Percentiles rank a stretch among this genome's conserved stretches.
Conservation (phyloP, 179 eudicot genomes). For the Silene noctiflora region DNA sequence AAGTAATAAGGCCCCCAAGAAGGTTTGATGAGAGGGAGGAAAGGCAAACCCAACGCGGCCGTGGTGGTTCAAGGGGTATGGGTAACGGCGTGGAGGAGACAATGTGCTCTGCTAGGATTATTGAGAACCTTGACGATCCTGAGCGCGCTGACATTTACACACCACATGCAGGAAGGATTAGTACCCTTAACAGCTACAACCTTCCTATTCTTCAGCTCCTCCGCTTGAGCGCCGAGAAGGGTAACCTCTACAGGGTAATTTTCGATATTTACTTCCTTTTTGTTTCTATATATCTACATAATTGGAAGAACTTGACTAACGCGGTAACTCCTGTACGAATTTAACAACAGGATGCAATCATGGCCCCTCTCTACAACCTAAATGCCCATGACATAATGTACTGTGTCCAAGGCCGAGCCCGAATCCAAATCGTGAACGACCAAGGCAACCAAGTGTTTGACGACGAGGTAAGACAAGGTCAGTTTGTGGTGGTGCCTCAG, state of each 20-base stretch:
- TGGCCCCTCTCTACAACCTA: slow-evolving; percentile 60
- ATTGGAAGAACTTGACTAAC: too few relatives aligned
- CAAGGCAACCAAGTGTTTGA: slow-evolving; percentile 61
- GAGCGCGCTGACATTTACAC: slow-evolving; percentile 53
- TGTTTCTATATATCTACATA: too few relatives aligned
- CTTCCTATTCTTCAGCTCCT: slow-evolving; percentile 55
- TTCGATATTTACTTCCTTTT: too few relatives aligned
- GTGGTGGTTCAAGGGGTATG: neutral
- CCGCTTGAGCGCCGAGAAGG: slow-evolving; percentile 59
- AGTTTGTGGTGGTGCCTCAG: slow-evolving; percentile 66
- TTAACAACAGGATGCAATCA: slow-evolving; percentile 50
- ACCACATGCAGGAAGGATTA: slow-evolving; percentile 58
- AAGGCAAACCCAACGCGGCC: slow-evolving; percentile 5
- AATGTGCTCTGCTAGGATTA: slow-evolving; percentile 46
- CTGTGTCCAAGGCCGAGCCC: slow-evolving; percentile 46
- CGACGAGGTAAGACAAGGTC: slow-evolving; percentile 48
- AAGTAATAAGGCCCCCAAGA: slow-evolving; percentile 53
- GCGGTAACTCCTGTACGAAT: neutral
- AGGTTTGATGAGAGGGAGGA: slow-evolving; percentile 17
- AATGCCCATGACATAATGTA: slow-evolving; percentile 62
- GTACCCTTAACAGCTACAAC: slow-evolving; percentile 46
- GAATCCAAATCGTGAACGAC: slow-evolving; percentile 61
- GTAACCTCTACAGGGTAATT: slow-evolving; percentile 57
- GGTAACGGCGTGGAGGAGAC: slow-evolving; percentile 64
- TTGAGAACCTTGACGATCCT: slow-evolving; percentile 48